A percentile compares a stretch with the other conserved stretches of the same genome.
phyloP scores from a whole-genome alignment of 306 rosid genomes.

The Medicago lupulina region DNA sequence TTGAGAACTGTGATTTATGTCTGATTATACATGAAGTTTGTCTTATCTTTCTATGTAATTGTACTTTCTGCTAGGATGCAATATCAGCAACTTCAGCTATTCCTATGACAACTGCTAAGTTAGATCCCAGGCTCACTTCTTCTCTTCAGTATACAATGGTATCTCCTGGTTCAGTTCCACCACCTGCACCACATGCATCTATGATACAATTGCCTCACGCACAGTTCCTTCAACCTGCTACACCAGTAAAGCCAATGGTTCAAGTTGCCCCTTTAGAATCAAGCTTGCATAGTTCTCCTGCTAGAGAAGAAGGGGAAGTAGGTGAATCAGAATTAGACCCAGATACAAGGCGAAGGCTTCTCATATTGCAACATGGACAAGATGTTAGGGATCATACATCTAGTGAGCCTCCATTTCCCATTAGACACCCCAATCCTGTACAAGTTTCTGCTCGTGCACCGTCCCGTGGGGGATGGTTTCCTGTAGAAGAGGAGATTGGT shows the following conservation, averaged over 20 bases:
- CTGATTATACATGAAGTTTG: constrained; percentile 29
- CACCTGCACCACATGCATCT: constrained; percentile 63
- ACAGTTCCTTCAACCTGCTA: constrained; percentile 62
- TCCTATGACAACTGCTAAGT: constrained; percentile 55
- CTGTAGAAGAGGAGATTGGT: constrained; percentile 89
- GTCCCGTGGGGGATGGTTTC: constrained; percentile 79
- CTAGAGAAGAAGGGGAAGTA: constrained; percentile 99
- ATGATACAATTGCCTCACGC: constrained; percentile 55
- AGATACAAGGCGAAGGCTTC: constrained; percentile 98
- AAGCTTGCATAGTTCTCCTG: constrained; percentile 89
- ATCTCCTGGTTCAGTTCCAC: constrained; percentile 69
- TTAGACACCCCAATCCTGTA: constrained; percentile 53
- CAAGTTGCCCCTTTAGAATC: constrained; percentile 69
- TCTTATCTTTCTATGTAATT: constrained; percentile 28
- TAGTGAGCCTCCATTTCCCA: constrained; percentile 77
- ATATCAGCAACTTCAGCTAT: constrained; percentile 56
- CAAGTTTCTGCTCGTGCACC: constrained; percentile 67
- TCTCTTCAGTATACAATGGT: constrained; percentile 54
- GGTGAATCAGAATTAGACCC: constrained; percentile 99
- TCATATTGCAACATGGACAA: constrained; percentile 98
- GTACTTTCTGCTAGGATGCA: constrained; percentile 63
- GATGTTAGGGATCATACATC: constrained; percentile 78
- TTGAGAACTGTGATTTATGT: constrained; percentile 11
- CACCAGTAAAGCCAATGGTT: constrained; percentile 63
- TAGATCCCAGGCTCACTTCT: constrained; percentile 73